Evolutionary conservation across 1,284 basidiomycete species (phyloP).

Genomic region (Apiotrichum brassicae): DNA sequence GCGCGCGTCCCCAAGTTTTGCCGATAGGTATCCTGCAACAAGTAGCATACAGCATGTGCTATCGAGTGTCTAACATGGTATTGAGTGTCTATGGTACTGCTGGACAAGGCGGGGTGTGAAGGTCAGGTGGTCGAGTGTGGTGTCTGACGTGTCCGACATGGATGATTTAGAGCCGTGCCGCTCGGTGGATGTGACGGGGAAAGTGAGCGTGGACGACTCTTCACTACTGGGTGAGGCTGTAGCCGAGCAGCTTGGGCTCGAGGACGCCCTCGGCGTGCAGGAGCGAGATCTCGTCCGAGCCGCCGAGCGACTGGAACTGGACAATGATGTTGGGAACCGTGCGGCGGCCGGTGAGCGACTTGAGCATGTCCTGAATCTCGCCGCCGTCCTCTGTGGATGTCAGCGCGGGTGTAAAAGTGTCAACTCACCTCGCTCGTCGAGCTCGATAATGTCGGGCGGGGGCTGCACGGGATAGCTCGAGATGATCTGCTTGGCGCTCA

Average conservation of each 20-base stretch:
- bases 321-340: slow-evolving; percentile 48
- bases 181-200: no score
- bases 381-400: slow-evolving; percentile 32
- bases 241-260: neutral
- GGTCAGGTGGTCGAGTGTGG: no score
- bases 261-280: slow-evolving; percentile 44
- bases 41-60: no score
- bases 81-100: no score
- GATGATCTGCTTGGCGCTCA: slow-evolving; percentile 41
- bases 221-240: no score
- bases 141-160: no score
- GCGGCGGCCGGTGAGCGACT: slow-evolving; percentile 38
- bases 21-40: no score
- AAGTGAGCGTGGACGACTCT: no score
- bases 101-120: no score
- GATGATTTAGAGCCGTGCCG: no score
- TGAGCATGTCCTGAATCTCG: slow-evolving; percentile 37
- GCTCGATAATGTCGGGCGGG: slow-evolving; percentile 42
- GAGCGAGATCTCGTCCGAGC: slow-evolving; percentile 44
- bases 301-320: slow-evolving; percentile 42
- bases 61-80: no score
- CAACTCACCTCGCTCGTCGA: slow-evolving; percentile 45
- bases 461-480: slow-evolving; percentile 32
- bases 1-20: no score
- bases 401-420: neutral